Conservation (phyloP, 73 alveolate species). For the Paramecium sexaurelia region DNA sequence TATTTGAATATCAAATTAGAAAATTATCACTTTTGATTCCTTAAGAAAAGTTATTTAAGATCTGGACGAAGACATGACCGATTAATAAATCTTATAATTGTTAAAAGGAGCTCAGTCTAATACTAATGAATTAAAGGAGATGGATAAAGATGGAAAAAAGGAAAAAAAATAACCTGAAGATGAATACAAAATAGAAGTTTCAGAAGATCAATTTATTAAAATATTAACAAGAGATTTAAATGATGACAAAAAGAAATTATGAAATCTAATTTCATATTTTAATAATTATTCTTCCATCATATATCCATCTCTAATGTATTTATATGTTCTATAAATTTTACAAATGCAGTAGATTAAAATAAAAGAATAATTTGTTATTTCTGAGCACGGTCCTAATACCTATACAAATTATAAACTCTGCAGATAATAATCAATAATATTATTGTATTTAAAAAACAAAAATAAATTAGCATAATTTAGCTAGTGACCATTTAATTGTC, state of each 20-base stretch:
- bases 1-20: not conserved
- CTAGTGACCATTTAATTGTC: not conserved
- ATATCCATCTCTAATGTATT: not conserved
- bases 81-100: conserved; percentile 62
- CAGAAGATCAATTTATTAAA: conserved; percentile 64
- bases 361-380: too few species aligned
- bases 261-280: conserved; percentile 17
- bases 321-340: not conserved
- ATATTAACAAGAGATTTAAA: conserved; percentile 66
- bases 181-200: conserved; percentile 42
- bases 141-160: conserved; percentile 59
- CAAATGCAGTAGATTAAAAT: not conserved
- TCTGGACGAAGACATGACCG: conserved; percentile 95
- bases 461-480: too few species aligned
- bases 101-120: conserved; percentile 62
- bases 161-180: conserved; percentile 61
- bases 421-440: too few species aligned
- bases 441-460: too few species aligned
- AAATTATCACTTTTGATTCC: conserved; percentile 81
- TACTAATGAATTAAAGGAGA: conserved; percentile 50
- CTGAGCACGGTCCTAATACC: too few species aligned
- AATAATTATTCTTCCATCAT: not conserved
- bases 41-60: conserved; percentile 90
- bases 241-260: conserved; percentile 67
- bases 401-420: too few species aligned